Base-by-base conservation (phyloP, 257 asterid genomes). In the Solanum arcanum region DNA sequence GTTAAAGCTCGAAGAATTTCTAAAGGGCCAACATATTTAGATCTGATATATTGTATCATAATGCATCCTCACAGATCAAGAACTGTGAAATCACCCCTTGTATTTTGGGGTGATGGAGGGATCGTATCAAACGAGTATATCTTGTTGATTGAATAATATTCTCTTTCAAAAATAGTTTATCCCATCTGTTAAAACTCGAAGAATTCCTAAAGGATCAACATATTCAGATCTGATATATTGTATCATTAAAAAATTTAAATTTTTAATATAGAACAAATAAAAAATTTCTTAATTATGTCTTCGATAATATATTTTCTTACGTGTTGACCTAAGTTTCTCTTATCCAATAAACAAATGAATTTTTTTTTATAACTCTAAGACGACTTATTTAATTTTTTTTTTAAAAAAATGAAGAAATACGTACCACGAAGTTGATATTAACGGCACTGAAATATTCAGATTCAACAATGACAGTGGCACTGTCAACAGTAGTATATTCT, bases 391-490 rank as follows among this genome's bases (percentile, higher is more conserved):
- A 13, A 46, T 47, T 46, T 12, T 46, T 46, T 12, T 46, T 7
- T 59, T 3, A 0, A 0, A 59, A 59, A 21, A 60, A 23, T 23
- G 2, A 23, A 62, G 6, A 7, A 62, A 31, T 81, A 90, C 94
- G 5, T n/a, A 97, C 99, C 98, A 74, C 92, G 15, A 97, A n/a
- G 20, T 87, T 90, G 87, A 97, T 20, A 86, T 97, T 96, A 21
- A 87, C 92, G 5, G 93, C 97, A 9, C 20, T 89, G 82, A 97
- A 97, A 56, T 93, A 91, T 44, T 95, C 97, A 5, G 94, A 56
- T 13, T 92, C 93, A 18, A 90, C 92, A 1, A 86, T 86, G 88
- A 96, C 47, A 12, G 98, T 95, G 21, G 93, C 98, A 83, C 98
- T 93, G 0, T 94, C 88, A 6, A 93, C 91, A 0, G 98, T 94